Percentiles rank a stretch among this genome's conserved stretches.
These are phyloP conservation scores for Yamadazyma paraphyllophila DNA, from an alignment of 805 yeast species.

Conservation along the genomic window DNA sequence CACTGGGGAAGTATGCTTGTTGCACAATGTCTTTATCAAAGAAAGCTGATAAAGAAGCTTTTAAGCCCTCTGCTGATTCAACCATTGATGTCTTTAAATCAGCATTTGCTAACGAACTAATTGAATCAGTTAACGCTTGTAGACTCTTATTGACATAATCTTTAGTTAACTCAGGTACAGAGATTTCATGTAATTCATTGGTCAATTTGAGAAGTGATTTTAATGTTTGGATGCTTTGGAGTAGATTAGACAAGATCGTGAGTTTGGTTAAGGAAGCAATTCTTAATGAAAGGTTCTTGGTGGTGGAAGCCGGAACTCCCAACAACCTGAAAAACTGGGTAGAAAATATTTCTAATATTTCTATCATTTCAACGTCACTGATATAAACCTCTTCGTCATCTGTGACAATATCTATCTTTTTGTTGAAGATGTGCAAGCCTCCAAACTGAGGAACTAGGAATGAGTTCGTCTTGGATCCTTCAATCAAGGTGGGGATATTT, in stretches of 20 bases:
- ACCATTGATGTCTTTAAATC: conserved; percentile 29
- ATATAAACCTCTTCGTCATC: conserved; percentile 23
- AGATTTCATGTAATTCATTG: conserved; percentile 68
- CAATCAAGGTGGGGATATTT: conserved; percentile 49
- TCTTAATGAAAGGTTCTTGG: conserved; percentile 59
- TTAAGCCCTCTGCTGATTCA: conserved; percentile 54
- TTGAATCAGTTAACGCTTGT: conserved; percentile 34
- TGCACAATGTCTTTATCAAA: conserved; percentile 95
- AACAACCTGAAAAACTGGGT: conserved; percentile 71
- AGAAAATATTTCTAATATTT: conserved; percentile 65
- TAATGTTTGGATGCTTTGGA: conserved; percentile 64
- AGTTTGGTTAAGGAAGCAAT: conserved; percentile 65
- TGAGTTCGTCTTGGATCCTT: conserved; percentile 49
- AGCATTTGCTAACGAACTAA: conserved; percentile 25
- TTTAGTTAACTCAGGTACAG: conserved; percentile 75
- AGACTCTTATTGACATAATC: conserved; percentile 56
- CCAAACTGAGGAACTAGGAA: conserved; percentile 90
- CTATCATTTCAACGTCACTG: conserved; percentile 46
- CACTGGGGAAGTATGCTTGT: conserved; percentile 92
- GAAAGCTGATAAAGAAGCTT: conserved; percentile 71
- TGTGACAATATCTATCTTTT: conserved; percentile 23
- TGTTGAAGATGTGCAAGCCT: conserved; percentile 60
- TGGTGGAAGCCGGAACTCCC: conserved; percentile 55
- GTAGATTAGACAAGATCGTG: conserved; percentile 56
- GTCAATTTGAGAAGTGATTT: conserved; percentile 70